Percentiles rank a stretch among this genome's conserved stretches.
Conservation (phyloP, 2,329 filamentous ascomycete genomes). For the Calonectria ilicicola region DNA sequence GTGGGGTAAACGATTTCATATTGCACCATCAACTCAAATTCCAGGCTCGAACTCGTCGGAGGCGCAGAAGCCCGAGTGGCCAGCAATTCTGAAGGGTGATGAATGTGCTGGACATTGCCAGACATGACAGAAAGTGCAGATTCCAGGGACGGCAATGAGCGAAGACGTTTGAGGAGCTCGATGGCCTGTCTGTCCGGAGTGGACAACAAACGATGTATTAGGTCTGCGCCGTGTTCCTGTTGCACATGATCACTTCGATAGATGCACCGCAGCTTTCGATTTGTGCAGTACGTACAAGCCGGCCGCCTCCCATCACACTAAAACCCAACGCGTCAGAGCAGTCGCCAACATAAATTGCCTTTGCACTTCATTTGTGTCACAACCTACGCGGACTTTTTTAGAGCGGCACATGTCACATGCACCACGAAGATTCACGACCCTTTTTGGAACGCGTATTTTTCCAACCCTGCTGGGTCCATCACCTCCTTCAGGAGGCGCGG, state of each 20-base stretch:
- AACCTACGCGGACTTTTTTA: slow-evolving; percentile 1
- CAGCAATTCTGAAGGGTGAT: slow-evolving; percentile 21
- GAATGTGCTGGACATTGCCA: slow-evolving; percentile 25
- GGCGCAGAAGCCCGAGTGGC: slow-evolving; percentile 25
- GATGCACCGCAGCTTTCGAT: neutral
- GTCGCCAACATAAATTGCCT: too few species aligned
- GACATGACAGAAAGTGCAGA: slow-evolving; percentile 14
- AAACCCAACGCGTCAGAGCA: too few species aligned
- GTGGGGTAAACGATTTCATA: slow-evolving; percentile 31
- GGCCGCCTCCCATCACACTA: neutral
- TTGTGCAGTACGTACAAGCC: neutral
- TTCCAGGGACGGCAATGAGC: neutral
- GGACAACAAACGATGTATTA: neutral
- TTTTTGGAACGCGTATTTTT: neutral
- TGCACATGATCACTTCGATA: neutral
- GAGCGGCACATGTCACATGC: neutral
- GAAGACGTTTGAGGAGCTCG: neutral
- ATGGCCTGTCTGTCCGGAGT: neutral
- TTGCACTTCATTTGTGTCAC: neutral
- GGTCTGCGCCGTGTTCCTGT: neutral
- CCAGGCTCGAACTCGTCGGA: slow-evolving; percentile 29
- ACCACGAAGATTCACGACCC: neutral
- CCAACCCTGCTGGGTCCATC: neutral
- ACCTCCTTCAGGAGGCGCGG: neutral
- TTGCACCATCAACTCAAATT: slow-evolving; percentile 35